These are phyloP conservation scores for Cladosporium sp. DNA, from an alignment of 2,329 filamentous ascomycete genomes.

Conservation along the genomic window DNA sequence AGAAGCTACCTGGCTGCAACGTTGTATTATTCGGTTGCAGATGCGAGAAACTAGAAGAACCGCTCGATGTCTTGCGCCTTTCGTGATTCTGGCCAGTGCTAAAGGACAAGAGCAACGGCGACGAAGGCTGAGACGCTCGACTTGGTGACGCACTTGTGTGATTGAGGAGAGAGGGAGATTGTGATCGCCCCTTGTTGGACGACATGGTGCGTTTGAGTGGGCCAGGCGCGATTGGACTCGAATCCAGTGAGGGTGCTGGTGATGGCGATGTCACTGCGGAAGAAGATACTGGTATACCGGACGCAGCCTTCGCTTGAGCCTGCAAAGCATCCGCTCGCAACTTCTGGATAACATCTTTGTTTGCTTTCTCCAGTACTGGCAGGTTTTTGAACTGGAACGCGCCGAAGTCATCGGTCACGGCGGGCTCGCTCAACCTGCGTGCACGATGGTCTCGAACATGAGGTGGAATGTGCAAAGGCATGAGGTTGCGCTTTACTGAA, in stretches of 20 bases:
- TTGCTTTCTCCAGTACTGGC: slow-evolving; percentile 93
- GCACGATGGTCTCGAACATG: slow-evolving; percentile 91
- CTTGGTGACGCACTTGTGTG: slow-evolving; percentile 86
- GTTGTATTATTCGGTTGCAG: slow-evolving; percentile 58
- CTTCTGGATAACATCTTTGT: slow-evolving; percentile 98
- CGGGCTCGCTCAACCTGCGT: slow-evolving; percentile 85
- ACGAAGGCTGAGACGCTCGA: slow-evolving; percentile 79
- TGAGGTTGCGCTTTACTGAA: slow-evolving; percentile 83
- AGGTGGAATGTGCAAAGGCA: slow-evolving; percentile 94
- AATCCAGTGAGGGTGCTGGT: slow-evolving; percentile 71
- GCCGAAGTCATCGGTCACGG: slow-evolving; percentile 88
- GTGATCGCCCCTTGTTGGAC: slow-evolving; percentile 78
- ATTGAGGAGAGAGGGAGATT: slow-evolving; percentile 79
- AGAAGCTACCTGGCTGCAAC: slow-evolving; percentile 69
- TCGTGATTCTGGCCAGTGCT: slow-evolving; percentile 81
- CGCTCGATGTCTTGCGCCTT: slow-evolving; percentile 88
- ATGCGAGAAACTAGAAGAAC: slow-evolving; percentile 79
- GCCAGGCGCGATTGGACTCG: slow-evolving; percentile 78
- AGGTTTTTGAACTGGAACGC: slow-evolving; percentile 97
- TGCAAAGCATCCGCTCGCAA: slow-evolving; percentile 87
- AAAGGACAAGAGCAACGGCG: slow-evolving; percentile 94
- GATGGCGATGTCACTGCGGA: slow-evolving; percentile 53
- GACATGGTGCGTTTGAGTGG: slow-evolving; percentile 81
- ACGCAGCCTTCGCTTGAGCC: slow-evolving; percentile 56
- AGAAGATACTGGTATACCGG: slow-evolving; percentile 42